phyloP scores from a whole-genome alignment of 352 stramenopile species.

The Phytopythium chamaehyphon region DNA sequence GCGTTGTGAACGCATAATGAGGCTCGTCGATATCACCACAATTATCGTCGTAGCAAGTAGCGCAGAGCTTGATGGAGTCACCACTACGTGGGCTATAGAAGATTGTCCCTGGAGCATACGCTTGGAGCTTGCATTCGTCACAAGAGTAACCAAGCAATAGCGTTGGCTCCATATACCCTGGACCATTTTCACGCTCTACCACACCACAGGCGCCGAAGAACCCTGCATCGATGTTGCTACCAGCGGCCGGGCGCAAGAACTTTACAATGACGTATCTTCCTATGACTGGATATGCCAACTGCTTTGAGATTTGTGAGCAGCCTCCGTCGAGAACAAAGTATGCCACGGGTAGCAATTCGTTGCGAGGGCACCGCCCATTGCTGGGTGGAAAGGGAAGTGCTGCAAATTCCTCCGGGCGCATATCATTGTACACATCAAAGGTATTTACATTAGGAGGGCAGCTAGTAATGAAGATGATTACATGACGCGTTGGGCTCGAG shows the following conservation, averaged over 20 bases:
- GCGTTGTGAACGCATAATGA: constrained; percentile 40
- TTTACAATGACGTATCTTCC: constrained; percentile 82
- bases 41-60: constrained; percentile 77
- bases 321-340: constrained; percentile 79
- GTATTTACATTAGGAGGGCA: constrained; percentile 40
- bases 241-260: constrained; percentile 53
- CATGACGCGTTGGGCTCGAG: constrained; percentile 65
- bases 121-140: constrained; percentile 51
- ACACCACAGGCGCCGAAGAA: constrained; percentile 77
- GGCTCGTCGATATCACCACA: constrained; percentile 43
- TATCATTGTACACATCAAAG: constrained; percentile 57
- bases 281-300: constrained; percentile 56
- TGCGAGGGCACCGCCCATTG: constrained; percentile 38
- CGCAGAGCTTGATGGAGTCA: constrained; percentile 54
- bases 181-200: constrained; percentile 79
- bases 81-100: constrained; percentile 66
- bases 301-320: constrained; percentile 73
- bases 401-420: constrained; percentile 77
- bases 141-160: constrained; percentile 33
- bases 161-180: constrained; percentile 59
- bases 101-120: constrained; percentile 8
- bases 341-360: constrained; percentile 63
- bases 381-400: constrained; percentile 59
- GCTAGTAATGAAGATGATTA: constrained; percentile 69
- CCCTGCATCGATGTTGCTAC: constrained; percentile 81